Percentiles rank a stretch among this genome's conserved stretches.
Evolutionary conservation across 441 rosid species (phyloP).

Genomic region (Viola pubescens): DNA sequence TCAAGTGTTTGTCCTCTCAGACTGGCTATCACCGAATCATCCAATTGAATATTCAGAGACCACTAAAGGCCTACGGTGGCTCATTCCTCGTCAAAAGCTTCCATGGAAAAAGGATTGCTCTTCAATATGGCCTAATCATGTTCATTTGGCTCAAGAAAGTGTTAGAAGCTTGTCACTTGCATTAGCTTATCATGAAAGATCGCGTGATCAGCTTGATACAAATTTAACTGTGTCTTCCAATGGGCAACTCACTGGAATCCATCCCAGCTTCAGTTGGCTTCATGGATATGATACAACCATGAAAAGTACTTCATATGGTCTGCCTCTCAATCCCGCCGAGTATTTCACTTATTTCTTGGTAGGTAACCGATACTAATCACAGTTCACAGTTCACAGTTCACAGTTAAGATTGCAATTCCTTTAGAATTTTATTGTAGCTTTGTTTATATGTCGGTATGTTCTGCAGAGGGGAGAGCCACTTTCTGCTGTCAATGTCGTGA

Average conservation of each 20-base stretch:
- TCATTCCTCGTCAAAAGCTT: conserved; percentile 47
- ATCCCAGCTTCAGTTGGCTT: conserved; percentile 18
- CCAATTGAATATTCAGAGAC: conserved; percentile 54
- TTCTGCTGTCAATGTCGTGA: conserved; percentile 35
- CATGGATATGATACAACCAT: conserved; percentile 27
- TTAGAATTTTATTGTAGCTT: neutral
- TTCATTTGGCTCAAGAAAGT: conserved; percentile 18
- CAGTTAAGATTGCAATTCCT: conserved; percentile 3
- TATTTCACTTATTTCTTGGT: conserved; percentile 45
- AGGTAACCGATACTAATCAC: conserved; percentile 18
- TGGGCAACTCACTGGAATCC: conserved; percentile 6
- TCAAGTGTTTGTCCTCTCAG: conserved; percentile 51
- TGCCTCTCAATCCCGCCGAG: conserved; percentile 37
- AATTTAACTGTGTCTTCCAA: conserved; percentile 6
- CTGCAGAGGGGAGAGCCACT: conserved; percentile 57
- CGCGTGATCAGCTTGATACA: conserved; percentile 7
- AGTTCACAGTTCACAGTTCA: too few species aligned
- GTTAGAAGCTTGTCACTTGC: conserved; percentile 4
- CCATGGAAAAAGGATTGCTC: conserved; percentile 41
- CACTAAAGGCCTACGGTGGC: conserved; percentile 47
- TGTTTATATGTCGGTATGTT: neutral
- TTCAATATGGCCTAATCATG: conserved; percentile 29
- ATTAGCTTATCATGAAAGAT: neutral
- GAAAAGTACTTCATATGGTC: conserved; percentile 33
- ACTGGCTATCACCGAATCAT: conserved; percentile 37